Base-by-base conservation (phyloP, 768 basidiomycete species). In the Hygrophorus russula region DNA sequence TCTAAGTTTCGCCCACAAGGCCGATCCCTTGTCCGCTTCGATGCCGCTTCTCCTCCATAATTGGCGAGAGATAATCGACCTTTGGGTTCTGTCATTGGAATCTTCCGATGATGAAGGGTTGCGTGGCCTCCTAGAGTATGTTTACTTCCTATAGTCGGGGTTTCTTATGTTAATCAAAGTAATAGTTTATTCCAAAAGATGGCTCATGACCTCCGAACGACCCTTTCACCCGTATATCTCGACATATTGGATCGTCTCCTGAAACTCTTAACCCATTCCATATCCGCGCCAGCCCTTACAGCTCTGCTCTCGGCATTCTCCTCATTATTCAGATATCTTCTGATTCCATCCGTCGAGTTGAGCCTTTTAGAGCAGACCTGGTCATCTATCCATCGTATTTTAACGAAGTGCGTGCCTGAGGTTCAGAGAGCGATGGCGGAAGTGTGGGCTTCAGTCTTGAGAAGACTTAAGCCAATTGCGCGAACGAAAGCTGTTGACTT, bases 21-120 rank as follows among this genome's bases (percentile, higher is more conserved):
- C 70, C 0, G 71, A 78, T 33, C 58, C 69, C 0, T 63, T 88
- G 31, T 78, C 82, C 4, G 70, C 76, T 2, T 88, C 84, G 4
- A 76, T 92, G 73, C 81, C 88, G 1, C 64, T 90, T 20, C 71
- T 93, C 11, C 66, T 93, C 6, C 84, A 87, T 52, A 80, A 90
- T 58, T 85, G 82, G 78, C 64, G 67, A 49, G 76, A 82, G 11
- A 69, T 93, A 1, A 63, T 81, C 15, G 64, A 70, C 1, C 50
- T 79, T 3, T 91, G 88, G 88, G 55, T 73, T 14, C 63, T 57
- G 8, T 74, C 78, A 0, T 55, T 85, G 27, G 69, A 71, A 34
- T 52, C 50, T 10, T 69, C 81, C 4, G 80, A 88, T 48, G 79
- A 86, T 49, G 85, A 90, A 57, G 82, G 79, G 0, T 53, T 87